Evolutionary conservation across 306 rosid genomes (phyloP).

Genomic region (Carpinus fangiana): DNA sequence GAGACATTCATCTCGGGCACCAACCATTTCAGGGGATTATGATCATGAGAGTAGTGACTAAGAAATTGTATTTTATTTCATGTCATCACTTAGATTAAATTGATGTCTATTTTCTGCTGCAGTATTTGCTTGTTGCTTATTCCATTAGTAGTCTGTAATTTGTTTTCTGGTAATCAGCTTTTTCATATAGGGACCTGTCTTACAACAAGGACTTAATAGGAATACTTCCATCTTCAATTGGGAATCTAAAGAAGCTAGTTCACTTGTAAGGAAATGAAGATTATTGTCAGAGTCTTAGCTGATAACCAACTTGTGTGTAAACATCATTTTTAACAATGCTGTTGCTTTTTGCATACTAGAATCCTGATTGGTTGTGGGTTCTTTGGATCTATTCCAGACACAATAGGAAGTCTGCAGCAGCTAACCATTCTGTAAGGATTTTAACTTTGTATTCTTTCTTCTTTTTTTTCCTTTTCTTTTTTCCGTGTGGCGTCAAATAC

Average conservation of each 20-base stretch:
- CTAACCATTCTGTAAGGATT: background rate
- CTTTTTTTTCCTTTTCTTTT: background rate
- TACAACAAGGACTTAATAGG: background rate
- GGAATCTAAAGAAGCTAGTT: background rate
- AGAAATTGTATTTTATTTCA: background rate
- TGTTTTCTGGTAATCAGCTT: background rate
- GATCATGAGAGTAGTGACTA: background rate
- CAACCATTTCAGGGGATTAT: background rate
- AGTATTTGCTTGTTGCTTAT: background rate
- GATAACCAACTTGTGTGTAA: background rate
- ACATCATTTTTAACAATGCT: background rate
- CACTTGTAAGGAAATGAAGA: background rate
- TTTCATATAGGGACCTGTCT: background rate
- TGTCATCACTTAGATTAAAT: background rate
- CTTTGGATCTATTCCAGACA: background rate
- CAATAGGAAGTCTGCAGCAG: background rate
- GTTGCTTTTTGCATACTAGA: background rate
- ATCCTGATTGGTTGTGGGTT: conserved; percentile 7
- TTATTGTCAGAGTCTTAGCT: background rate
- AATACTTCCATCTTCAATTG: background rate
- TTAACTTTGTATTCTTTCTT: background rate
- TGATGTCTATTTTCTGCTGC: background rate
- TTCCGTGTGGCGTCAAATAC: background rate
- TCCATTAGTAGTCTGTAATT: background rate
- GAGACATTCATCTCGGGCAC: background rate